Conservation (phyloP, 768 basidiomycete species). For the Sarcodon aspratus region DNA sequence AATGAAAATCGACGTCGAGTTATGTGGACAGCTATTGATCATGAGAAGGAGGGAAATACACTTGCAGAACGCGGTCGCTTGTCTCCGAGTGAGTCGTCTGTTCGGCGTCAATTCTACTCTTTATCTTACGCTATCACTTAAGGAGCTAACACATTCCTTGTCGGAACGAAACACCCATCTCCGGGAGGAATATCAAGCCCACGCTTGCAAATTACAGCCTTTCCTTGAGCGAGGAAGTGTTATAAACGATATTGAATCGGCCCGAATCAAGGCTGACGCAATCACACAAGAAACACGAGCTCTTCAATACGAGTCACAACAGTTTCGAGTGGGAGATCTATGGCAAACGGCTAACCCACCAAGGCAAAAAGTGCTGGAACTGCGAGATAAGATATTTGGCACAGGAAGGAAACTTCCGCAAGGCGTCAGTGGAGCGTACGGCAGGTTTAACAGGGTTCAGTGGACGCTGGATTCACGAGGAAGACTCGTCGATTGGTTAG, state of each 20-base stretch:
- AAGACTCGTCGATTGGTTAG: constrained; percentile 52
- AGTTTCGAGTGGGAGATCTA: constrained; percentile 52
- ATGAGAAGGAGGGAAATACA: constrained; percentile 60
- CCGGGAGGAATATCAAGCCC: constrained; percentile 45
- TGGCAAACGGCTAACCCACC: constrained; percentile 55
- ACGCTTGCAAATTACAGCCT: constrained; percentile 33
- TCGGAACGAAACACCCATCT: constrained; percentile 43
- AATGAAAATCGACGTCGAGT: constrained; percentile 72
- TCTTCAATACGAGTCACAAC: constrained; percentile 61
- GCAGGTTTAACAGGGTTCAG: constrained; percentile 52
- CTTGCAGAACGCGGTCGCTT: constrained; percentile 49
- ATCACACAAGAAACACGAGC: constrained; percentile 52
- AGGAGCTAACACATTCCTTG: constrained; percentile 44
- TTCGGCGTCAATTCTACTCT: neutral
- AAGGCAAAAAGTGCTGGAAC: constrained; percentile 48
- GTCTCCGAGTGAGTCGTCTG: constrained; percentile 35
- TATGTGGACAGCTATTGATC: constrained; percentile 63
- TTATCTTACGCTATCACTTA: constrained; percentile 5
- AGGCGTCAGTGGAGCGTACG: constrained; percentile 46
- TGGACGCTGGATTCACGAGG: constrained; percentile 57
- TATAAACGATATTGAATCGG: constrained; percentile 39
- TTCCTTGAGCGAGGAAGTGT: constrained; percentile 36
- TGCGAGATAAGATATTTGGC: constrained; percentile 63
- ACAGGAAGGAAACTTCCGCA: constrained; percentile 39
- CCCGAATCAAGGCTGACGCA: constrained; percentile 37